These are phyloP conservation scores for Sclerotinia sclerotiorum DNA, from an alignment of 2,329 filamentous ascomycete species.

Conservation along the genomic window DNA sequence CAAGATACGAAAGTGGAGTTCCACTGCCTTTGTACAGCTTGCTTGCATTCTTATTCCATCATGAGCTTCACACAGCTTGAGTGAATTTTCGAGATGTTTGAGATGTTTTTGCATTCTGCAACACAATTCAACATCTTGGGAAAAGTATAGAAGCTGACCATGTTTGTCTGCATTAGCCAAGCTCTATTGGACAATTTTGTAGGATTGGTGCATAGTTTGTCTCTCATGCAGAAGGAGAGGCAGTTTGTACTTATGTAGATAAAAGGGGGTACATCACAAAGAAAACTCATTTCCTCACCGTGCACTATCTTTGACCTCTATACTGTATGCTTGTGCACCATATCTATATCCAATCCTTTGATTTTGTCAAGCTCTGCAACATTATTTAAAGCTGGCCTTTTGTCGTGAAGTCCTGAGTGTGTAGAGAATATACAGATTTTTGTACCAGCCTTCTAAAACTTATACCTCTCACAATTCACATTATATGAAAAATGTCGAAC, in stretches of 20 bases:
- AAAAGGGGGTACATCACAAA: neutral
- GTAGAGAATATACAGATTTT: neutral
- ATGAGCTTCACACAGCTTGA: neutral
- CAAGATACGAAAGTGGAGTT: neutral
- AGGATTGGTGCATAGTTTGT: neutral
- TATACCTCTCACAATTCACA: neutral
- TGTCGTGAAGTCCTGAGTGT: neutral
- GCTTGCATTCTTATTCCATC: neutral
- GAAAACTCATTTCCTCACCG: neutral
- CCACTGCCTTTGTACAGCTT: neutral
- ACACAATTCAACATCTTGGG: neutral
- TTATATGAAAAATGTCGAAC: neutral
- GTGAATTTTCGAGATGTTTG: neutral
- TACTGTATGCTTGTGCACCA: neutral
- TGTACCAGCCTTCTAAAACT: too few relatives aligned
- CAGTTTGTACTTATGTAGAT: neutral
- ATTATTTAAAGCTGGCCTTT: neutral
- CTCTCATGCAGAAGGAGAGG: neutral
- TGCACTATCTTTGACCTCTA: neutral
- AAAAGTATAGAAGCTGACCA: neutral
- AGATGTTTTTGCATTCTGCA: neutral
- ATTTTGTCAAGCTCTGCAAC: neutral
- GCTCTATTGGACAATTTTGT: neutral
- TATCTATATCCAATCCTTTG: neutral
- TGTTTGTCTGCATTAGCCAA: neutral